Evolutionary conservation across 2,329 filamentous ascomycete genomes (phyloP), one percentile per base, ranked within the genome.

Genomic region (Periglandula ipomoeae): DNA sequence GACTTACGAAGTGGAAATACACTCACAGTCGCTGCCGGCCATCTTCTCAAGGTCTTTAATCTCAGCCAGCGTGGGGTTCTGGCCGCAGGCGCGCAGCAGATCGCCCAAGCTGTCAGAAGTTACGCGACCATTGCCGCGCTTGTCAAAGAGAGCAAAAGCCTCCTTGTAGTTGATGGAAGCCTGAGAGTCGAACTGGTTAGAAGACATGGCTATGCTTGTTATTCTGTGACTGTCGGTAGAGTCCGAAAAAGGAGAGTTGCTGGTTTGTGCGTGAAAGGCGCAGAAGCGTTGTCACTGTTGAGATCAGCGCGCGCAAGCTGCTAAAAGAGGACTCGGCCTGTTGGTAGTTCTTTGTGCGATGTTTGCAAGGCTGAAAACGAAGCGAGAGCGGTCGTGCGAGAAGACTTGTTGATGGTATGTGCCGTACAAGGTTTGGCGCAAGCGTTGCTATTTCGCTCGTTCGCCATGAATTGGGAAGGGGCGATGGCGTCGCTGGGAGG

Each of bases 71-170:
- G 93, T 98, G 40, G 93, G 93, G 73, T 98, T 98, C 76, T 98
- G 93, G 43, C 93, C 93, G 67, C 93, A 98, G 48, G 93, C 93
- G 65, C 93, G 87, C 58, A 98, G 82, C 52, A 98, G 80, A 68
- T 98, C 93, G 59, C 93, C 93, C 50, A 98, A 81, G 56, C 84
- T 85, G 58, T 91, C 86, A 67, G 90, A 76, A 37, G 86, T 72
- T 59, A 97, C 93, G 61, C 90, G 90, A 65, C 91, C 90, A 66
- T 88, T 95, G 66, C 93, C 93, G 70, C 93, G 91, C 84, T 96
- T 97, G 79, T 98, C 93, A 78, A 97, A 98, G 68, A 98, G 87
- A 62, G 90, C 90, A 73, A 98, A 98, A 60, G 93, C 93, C 84
- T 98, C 93, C 79, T 97, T 97, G 88, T 97, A 98, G 85, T 98